Evolutionary conservation across 2,329 filamentous ascomycete genomes (phyloP), one percentile per base, ranked within the genome.

Genomic region (Chaetomium strumarium): DNA sequence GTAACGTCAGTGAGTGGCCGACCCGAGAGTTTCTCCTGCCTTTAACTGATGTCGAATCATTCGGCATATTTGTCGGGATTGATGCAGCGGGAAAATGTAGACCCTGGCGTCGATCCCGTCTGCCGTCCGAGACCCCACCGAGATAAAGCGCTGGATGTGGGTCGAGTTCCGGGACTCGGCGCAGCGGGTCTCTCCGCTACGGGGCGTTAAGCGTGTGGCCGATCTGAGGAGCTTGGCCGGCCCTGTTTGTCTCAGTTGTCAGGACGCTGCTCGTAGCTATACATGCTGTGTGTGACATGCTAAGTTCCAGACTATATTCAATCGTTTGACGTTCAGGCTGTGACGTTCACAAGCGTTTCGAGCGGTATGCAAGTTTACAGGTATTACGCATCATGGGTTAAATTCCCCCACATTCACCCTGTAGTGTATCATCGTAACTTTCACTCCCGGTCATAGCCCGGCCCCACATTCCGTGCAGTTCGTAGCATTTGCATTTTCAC

Each of bases 61-160:
- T 62, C 61, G 61, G 61, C 60, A 63, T 56, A 63, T 63, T 43
- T 31, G 41, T 58, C 60, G 60, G 59, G 53, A 61, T 38, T 57
- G 43, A 4, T 11, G 20, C 12, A 14, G 38, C 58, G 58, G 61
- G 60, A 61, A 63, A 63, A 63, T 56, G 56, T 58, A 63, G 59
- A 63, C 61, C 61, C 61, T 61, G 56, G 20, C 20, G 42, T 48
- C 16, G 49, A 46, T 51, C 42, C 37, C 47, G 42, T 29, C 49
- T 46, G 49, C 38, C 42, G 43, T 10, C 41, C 10, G 12, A 33
- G n/a, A n/a, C 41, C 29, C 17, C 17, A 16, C 6, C 10, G 19
- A 24, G 16, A 8, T 17, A 1, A 19, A 38, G 36, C 13, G 36
- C 13, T n/a, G 33, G 20, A 12, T 4, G 24, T 7, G 24, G 24